Evolutionary conservation across 257 asterid genomes (phyloP), one percentile per base, ranked within the genome.

Genomic region (Solanum virginianum): DNA sequence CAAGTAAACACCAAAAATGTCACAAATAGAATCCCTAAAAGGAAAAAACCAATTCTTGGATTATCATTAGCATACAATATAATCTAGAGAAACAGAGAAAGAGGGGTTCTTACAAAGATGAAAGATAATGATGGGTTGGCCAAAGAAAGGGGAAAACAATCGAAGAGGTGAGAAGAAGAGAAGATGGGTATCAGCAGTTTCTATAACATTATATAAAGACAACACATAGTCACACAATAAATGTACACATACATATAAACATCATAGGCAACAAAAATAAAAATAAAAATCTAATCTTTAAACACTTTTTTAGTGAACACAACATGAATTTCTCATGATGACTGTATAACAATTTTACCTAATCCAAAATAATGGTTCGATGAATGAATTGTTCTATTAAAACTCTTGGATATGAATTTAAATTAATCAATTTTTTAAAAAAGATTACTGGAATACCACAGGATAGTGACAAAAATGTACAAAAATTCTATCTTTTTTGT

Each of bases 101-200:
- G 17, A 39, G 65, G 80, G 90, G 83, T 85, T 74, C 96, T 89
- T 91, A 94, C 98, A 82, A 88, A 88, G 91, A 84, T 77, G 65
- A 87, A 83, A 81, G 88, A 85, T 88, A 84, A 85, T 80, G 91
- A 88, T 41, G 87, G 90, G 90, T 51, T 49, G 86, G 93, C 89
- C 91, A 36, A 26, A 90, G 90, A 86, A 92, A 85, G 86, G 90
- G 88, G 88, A 87, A 91, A 91, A 81, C 88, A 83, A 77, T 68
- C 32, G 49, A 32, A 68, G 75, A 68, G 75, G 75, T 70, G 92
- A 87, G 49, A 81, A 77, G 90, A 87, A 86, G 87, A 82, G 93
- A 90, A 87, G 89, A 90, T 85, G 91, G 89, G 90, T 36, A 91
- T 84, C 88, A 87, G 84, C 89, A 71, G 85, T 87, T 86, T 86